phyloP scores from a whole-genome alignment of 306 rosid genomes.

The Dalbergia oliveri region DNA sequence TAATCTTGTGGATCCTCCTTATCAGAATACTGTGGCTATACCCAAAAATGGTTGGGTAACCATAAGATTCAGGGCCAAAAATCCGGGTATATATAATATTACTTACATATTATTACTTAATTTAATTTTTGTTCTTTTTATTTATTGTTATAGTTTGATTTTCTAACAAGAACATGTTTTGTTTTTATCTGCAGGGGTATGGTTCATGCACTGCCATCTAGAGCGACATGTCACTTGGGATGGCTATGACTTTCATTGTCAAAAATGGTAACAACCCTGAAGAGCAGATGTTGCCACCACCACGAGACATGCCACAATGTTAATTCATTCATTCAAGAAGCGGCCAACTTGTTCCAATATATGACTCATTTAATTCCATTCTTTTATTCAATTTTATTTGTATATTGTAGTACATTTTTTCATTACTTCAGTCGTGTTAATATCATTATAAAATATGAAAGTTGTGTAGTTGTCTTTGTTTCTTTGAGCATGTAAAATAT shows the following conservation, averaged over 20 bases:
- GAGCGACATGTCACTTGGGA: slow-evolving; percentile 63
- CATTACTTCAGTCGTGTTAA: too few species aligned
- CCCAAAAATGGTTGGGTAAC: slow-evolving; percentile 62
- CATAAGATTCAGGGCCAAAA: slow-evolving; percentile 46
- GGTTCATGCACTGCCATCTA: slow-evolving; percentile 70
- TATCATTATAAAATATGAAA: too few species aligned
- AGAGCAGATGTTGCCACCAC: slow-evolving; percentile 53
- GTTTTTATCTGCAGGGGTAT: slow-evolving; percentile 47
- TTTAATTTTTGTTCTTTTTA: background rate
- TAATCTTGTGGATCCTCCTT: slow-evolving; percentile 68
- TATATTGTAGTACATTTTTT: too few species aligned
- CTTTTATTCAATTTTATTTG: too few species aligned
- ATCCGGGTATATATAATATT: slow-evolving; percentile 48
- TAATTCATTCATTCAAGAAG: slow-evolving; percentile 34
- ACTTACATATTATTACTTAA: background rate
- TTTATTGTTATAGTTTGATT: background rate
- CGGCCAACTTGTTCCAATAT: background rate
- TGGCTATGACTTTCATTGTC: slow-evolving; percentile 63
- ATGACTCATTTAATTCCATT: too few species aligned
- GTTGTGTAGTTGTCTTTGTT: too few species aligned
- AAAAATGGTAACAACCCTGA: slow-evolving; percentile 52
- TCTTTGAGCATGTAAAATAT: too few species aligned
- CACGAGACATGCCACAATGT: slow-evolving; percentile 62
- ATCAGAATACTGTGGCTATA: slow-evolving; percentile 51
- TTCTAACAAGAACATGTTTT: too few species aligned